These are phyloP conservation scores for Candida wancherniae DNA, from an alignment of 805 yeast genomes.

Conservation along the genomic window DNA sequence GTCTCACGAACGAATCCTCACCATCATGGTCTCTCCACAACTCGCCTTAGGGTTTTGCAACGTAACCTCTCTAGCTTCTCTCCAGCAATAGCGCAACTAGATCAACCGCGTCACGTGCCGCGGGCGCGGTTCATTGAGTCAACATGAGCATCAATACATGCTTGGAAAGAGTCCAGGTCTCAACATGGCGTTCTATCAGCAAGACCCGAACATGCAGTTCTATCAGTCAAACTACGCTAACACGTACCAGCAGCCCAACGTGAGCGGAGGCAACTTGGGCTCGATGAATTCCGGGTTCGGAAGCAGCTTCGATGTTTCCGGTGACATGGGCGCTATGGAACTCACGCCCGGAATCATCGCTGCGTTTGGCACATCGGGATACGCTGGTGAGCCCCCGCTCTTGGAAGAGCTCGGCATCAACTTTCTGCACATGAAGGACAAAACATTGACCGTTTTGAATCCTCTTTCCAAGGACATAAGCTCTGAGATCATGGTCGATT, in stretches of 20 bases:
- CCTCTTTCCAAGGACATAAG: slow-evolving; percentile 61
- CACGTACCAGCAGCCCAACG: slow-evolving; percentile 21
- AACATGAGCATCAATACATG: no score
- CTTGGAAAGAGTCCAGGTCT: no score
- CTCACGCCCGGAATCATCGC: slow-evolving; percentile 77
- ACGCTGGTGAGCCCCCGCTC: slow-evolving; percentile 91
- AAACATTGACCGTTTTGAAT: slow-evolving; percentile 81
- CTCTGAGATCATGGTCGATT: slow-evolving; percentile 74
- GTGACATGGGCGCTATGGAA: slow-evolving; percentile 41
- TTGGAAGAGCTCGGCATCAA: slow-evolving; percentile 92
- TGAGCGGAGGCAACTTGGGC: slow-evolving; percentile 25
- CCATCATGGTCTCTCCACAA: no score
- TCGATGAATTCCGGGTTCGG: slow-evolving; percentile 38
- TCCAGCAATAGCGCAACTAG: no score
- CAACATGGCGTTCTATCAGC: slow-evolving; percentile 41
- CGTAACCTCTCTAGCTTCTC: no score
- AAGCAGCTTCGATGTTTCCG: slow-evolving; percentile 33
- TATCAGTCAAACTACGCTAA: slow-evolving; percentile 39
- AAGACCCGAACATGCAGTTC: slow-evolving; percentile 38
- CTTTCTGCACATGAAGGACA: slow-evolving; percentile 77
- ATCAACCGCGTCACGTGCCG: no score
- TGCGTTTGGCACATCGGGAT: slow-evolving; percentile 90
- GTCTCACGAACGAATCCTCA: no score
- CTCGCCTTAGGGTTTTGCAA: no score
- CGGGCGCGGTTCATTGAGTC: no score